Conservation (phyloP, 78 protist genomes). For the Isochrysis galbana region DNA sequence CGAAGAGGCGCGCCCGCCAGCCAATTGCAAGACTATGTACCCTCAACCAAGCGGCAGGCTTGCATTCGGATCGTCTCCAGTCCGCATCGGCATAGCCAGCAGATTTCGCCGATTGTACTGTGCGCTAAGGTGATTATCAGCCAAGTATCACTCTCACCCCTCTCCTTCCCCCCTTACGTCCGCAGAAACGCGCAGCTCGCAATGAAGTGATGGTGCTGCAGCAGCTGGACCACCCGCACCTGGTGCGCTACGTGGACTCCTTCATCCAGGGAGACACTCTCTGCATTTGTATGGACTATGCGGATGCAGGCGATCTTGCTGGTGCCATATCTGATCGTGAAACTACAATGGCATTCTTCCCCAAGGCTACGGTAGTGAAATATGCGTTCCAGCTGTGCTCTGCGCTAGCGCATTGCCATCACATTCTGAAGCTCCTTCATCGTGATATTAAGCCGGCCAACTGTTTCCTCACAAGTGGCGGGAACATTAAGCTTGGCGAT, state of each 20-base stretch:
- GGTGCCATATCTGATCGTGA: not conserved
- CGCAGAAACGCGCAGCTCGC: no score
- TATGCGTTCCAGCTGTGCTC: not conserved
- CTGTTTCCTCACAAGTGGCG: slow-evolving; percentile 4
- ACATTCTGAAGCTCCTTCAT: slow-evolving; percentile 6
- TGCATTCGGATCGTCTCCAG: no score
- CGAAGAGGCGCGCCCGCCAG: not conserved
- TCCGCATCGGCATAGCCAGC: no score
- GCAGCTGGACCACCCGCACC: not conserved
- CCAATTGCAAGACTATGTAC: no score
- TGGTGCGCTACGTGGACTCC: not conserved
- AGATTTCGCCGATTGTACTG: no score
- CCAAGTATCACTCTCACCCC: no score
- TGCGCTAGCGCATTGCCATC: not conserved
- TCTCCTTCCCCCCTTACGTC: no score
- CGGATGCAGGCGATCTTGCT: not conserved
- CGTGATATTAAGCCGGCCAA: slow-evolving; percentile 45
- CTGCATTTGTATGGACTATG: not conserved
- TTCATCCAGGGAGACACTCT: not conserved
- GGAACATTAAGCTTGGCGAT: slow-evolving; percentile 27
- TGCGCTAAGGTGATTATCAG: no score
- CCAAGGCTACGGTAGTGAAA: not conserved
- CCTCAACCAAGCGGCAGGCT: no score
- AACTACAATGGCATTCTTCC: not conserved
- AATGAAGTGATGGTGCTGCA: not conserved